phyloP scores from a whole-genome alignment of 352 stramenopile species.

The Phytophthora sansomeana region DNA sequence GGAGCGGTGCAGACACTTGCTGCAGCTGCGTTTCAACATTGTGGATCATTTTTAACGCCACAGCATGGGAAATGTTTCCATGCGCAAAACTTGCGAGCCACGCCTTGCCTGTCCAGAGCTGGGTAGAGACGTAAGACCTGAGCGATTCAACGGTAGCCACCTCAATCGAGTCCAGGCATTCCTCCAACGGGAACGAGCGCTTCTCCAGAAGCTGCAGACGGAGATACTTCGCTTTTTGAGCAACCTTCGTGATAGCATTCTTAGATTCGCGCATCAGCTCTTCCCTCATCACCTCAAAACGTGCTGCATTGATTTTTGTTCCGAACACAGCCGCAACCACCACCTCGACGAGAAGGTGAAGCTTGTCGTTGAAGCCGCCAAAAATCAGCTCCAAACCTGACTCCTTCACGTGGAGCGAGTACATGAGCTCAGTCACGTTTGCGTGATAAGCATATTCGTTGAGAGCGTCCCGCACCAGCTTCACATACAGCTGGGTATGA shows the following conservation, averaged over 20 bases:
- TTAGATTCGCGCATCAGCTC: slow-evolving; percentile 77
- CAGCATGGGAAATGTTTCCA: slow-evolving; percentile 63
- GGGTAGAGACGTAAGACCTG: slow-evolving; percentile 43
- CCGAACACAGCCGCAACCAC: slow-evolving; percentile 63
- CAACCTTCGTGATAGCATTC: slow-evolving; percentile 66
- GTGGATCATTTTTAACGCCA: slow-evolving; percentile 42
- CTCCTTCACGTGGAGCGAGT: slow-evolving; percentile 73
- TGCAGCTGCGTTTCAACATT: slow-evolving; percentile 58
- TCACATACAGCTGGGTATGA: slow-evolving; percentile 65
- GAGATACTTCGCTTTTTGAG: slow-evolving; percentile 70
- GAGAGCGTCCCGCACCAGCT: slow-evolving; percentile 68
- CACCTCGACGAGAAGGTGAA: slow-evolving; percentile 69
- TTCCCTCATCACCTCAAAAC: slow-evolving; percentile 73
- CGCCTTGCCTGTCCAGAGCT: slow-evolving; percentile 59
- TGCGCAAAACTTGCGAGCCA: slow-evolving; percentile 75
- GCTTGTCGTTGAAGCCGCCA: slow-evolving; percentile 83
- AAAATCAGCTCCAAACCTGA: slow-evolving; percentile 70
- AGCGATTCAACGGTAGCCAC: slow-evolving; percentile 47
- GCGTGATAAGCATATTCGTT: slow-evolving; percentile 83
- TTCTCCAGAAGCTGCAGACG: slow-evolving; percentile 70
- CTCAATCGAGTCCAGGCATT: slow-evolving; percentile 59
- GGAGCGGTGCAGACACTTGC: slow-evolving; percentile 39
- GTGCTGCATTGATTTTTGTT: slow-evolving; percentile 50
- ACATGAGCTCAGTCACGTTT: slow-evolving; percentile 77
- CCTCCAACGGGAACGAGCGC: slow-evolving; percentile 51